These are phyloP conservation scores for Lycium ferocissimum DNA, from an alignment of 257 asterid species.

Conservation along the genomic window DNA sequence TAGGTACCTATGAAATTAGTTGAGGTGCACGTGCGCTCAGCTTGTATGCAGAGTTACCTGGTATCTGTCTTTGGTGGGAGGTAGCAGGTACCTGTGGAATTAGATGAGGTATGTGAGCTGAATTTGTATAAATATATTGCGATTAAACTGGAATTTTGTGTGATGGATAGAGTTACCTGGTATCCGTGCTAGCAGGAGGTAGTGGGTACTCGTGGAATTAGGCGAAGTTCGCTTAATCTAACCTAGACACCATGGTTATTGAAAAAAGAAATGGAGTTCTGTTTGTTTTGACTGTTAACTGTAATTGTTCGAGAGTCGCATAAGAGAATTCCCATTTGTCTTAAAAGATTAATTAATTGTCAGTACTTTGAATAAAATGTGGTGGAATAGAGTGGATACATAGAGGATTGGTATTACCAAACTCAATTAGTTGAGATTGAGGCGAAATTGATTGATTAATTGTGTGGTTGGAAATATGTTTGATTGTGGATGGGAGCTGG, in stretches of 20 bases:
- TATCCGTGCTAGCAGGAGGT: too few relatives aligned
- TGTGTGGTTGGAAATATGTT: background rate
- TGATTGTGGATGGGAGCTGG: background rate
- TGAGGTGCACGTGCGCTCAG: conserved; percentile 37
- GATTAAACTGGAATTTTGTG: background rate
- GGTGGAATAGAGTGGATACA: background rate
- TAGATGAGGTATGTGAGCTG: background rate
- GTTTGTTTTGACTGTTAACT: background rate
- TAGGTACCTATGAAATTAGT: too few relatives aligned
- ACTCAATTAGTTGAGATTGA: background rate
- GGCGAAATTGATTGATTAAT: background rate
- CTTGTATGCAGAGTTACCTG: background rate
- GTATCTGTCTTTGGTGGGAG: background rate
- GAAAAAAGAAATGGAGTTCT: background rate
- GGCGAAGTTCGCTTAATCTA: too few relatives aligned
- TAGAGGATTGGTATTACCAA: background rate
- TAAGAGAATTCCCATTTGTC: background rate
- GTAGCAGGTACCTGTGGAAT: background rate
- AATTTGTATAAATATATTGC: background rate
- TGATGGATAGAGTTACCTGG: too few relatives aligned
- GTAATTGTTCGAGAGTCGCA: background rate
- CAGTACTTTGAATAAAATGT: background rate
- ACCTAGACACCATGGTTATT: too few relatives aligned
- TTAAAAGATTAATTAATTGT: background rate
- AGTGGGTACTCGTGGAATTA: too few relatives aligned